Evolutionary conservation across 148 eudicot genomes (phyloP), one percentile per base, ranked within the genome.

Genomic region (Nyssa sinensis): DNA sequence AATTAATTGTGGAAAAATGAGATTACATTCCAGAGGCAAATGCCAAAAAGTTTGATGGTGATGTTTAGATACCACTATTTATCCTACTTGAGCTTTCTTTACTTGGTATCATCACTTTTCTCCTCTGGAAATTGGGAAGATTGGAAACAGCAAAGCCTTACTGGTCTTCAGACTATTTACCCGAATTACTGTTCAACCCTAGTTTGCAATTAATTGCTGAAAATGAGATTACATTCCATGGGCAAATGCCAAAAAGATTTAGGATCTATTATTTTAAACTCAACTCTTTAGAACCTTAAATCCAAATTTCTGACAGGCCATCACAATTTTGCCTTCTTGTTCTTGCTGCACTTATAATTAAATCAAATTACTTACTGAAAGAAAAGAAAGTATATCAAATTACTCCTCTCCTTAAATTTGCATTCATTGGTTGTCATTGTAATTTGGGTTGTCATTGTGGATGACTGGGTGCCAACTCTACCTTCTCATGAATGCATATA

Each of bases 111-210:
- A 47, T 16, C 30, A 27, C 25, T 4, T 17, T 55, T 24, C 24
- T 5, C 61, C 44, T 58, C 10, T 21, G 37, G 29, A 32, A 51
- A 31, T 53, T 24, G 41, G 63, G 37, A 61, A 72, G 30, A 72
- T 17, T 7, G 28, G 66, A 60, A 39, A 55, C 19, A 34, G 41
- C 5, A 19, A 21, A 0, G 25, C 77, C 63, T 21, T 64, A 71
- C 63, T 25, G 10, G 31, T 71, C 66, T 3, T 84, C n/a, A 14
- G 61, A 55, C 41, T 13, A 32, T 74, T 30, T 53, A 68, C 25
- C 27, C 5, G 3, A 23, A 41, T 7, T 9, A 51, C 32, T 33
- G 35, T 39, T n/a, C 35, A 31, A 16, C 33, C 58, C 9, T 32
- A 68, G 7, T 13, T 33, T 3, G 62, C 61, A 34, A 53, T n/a